phyloP scores from a whole-genome alignment of 1,284 basidiomycete species.

The Earliella scabrosa region DNA sequence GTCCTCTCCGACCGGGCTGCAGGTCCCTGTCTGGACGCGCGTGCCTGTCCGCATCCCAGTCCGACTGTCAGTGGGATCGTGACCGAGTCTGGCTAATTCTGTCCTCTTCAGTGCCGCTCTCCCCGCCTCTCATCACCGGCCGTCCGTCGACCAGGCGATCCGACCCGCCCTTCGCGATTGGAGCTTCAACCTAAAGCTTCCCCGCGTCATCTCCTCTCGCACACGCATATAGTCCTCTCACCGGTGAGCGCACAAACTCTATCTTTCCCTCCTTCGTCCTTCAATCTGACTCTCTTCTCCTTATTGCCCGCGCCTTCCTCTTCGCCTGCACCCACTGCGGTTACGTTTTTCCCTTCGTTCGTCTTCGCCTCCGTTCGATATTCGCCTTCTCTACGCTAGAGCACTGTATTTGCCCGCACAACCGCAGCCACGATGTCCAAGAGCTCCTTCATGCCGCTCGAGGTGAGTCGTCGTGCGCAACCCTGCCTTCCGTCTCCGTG shows the following conservation, averaged over 20 bases:
- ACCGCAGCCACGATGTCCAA: slow-evolving; percentile 1
- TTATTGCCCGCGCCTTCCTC: background rate
- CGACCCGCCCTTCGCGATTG: background rate
- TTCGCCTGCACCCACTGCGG: background rate
- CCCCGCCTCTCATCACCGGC: slow-evolving; percentile 13
- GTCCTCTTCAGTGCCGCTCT: background rate
- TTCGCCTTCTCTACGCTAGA: background rate
- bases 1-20: too few relatives aligned
- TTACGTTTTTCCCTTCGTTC: background rate
- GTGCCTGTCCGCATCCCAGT: too few relatives aligned
- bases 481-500: too few relatives aligned
- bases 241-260: background rate
- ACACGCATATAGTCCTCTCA: background rate
- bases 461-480: slow-evolving; percentile 9
- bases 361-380: background rate
- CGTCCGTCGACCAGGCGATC: slow-evolving; percentile 10
- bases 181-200: too few relatives aligned
- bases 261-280: background rate
- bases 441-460: slow-evolving; percentile 9
- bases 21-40: too few relatives aligned
- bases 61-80: too few relatives aligned
- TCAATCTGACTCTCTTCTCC: background rate
- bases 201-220: background rate
- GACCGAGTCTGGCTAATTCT: too few relatives aligned
- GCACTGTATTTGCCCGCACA: background rate